phyloP scores from a whole-genome alignment of 106 monocot species.

The Amphibolis antarctica region DNA sequence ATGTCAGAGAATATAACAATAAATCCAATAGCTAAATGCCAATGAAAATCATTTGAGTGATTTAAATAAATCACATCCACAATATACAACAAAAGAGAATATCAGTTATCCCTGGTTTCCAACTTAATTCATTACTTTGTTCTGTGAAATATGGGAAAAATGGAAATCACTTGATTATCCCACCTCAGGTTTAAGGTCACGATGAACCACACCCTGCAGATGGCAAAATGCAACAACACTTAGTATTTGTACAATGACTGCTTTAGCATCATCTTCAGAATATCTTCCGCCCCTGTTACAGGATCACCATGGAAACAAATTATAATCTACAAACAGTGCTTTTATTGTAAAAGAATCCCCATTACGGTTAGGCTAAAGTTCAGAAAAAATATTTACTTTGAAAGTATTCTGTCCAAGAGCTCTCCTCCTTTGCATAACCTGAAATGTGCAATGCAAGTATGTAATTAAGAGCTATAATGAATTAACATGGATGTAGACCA shows the following conservation, averaged over 20 bases:
- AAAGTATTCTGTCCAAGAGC: slow-evolving; percentile 75
- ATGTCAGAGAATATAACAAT: too few species aligned
- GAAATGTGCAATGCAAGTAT: slow-evolving; percentile 14
- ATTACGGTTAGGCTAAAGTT: neutral
- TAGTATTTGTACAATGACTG: slow-evolving; percentile 75
- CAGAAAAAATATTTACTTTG: slow-evolving; percentile 38
- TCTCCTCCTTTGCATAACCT: slow-evolving; percentile 96
- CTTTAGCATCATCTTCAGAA: slow-evolving; percentile 81
- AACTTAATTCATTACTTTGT: too few species aligned
- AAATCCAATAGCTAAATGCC: too few species aligned
- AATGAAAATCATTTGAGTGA: too few species aligned
- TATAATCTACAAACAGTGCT: neutral
- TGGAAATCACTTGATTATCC: too few species aligned
- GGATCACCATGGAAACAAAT: slow-evolving; percentile 7
- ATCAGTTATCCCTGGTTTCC: too few species aligned
- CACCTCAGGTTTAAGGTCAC: slow-evolving; percentile 98
- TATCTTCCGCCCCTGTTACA: slow-evolving; percentile 76
- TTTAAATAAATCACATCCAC: too few species aligned
- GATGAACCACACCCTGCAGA: slow-evolving; percentile 92
- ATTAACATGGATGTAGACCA: too few species aligned
- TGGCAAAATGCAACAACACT: slow-evolving; percentile 80
- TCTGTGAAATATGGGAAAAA: too few species aligned
- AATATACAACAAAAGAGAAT: too few species aligned
- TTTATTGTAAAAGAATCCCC: neutral
- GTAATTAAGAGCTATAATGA: too few species aligned